phyloP scores from a whole-genome alignment of 1,139 yeast genomes.

The Suhomyces atakaporum region DNA sequence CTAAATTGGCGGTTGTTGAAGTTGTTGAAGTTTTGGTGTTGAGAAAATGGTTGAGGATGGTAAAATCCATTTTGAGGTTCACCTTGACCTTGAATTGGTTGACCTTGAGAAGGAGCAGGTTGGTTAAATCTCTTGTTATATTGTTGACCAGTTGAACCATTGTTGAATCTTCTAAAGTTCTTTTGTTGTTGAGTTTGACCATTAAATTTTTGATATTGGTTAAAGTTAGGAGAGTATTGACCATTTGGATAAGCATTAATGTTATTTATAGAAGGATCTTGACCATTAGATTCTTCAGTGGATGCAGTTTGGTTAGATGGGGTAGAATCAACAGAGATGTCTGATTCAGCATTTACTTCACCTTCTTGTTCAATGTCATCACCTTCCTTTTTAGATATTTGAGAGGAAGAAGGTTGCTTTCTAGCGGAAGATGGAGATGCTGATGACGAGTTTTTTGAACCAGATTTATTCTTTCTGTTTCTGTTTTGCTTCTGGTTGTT shows the following conservation, averaged over 20 bases:
- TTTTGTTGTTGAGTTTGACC: constrained; percentile 18
- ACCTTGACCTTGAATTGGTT: constrained; percentile 20
- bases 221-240: constrained; percentile 13
- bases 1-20: constrained; percentile 21
- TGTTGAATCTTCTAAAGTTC: constrained; percentile 23
- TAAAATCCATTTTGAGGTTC: constrained; percentile 25
- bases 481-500: constrained; percentile 32
- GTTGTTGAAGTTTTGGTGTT: constrained; percentile 24
- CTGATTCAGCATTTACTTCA: constrained; percentile 1
- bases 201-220: constrained; percentile 17
- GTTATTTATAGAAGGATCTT: constrained; percentile 9
- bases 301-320: constrained; percentile 11
- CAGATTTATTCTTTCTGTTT: constrained; percentile 37
- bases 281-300: constrained; percentile 9
- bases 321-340: constrained; percentile 1
- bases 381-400: constrained; percentile 11
- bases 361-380: constrained; percentile 8
- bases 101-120: constrained; percentile 15
- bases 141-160: constrained; percentile 17
- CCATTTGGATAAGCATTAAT: constrained; percentile 3
- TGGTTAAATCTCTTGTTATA: constrained; percentile 23
- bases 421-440: constrained; percentile 11
- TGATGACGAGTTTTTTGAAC: constrained; percentile 11
- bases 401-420: constrained; percentile 8
- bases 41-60: constrained; percentile 31